Base-by-base conservation (phyloP, 1,139 yeast species). In the Taphrina communis region DNA sequence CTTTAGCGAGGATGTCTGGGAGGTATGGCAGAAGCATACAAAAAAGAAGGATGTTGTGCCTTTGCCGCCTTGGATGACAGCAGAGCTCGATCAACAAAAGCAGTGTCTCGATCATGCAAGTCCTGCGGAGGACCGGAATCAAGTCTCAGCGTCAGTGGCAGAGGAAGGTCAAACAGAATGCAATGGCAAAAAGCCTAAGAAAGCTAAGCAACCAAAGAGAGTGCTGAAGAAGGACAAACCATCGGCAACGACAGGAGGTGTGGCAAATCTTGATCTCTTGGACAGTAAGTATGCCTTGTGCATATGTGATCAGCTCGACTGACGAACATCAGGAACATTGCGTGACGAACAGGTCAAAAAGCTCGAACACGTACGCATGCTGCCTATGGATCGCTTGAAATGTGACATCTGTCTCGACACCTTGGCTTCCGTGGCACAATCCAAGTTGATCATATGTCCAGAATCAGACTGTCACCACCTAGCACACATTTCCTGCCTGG, bases 1-100 rank as follows among this genome's bases (percentile, higher is more conserved):
- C 14, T 66, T 66, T 36, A 35, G 50, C 31, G 66, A 51, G 17
- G 69, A 59, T n/a, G 66, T 60, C 19, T 66, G 69, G 69, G 6
- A 12, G 36, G 35, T 42, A 7, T 66, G 69, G 69, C 38, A 50
- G 42, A 51, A 59, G 36, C 65, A 65, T 38, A n/a, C 38, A 11
- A 35, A 48, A 50, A 41, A 39, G 66, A 62, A 62, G 38, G 51
- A 21, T 14, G 41, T 46, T 19, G 41, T 38, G 6, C 50, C 57
- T 17, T 25, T 66, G n/a, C 66, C 69, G 14, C 55, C 44, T 11
- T 60, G 66, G 65, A 60, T 66, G 25, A 42, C 69, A 2, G 60
- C 51, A 12, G 69, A 60, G 17, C 35, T 66, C 14, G 69, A 66
- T 44, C 38, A 52, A 8, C 42, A 31, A 17, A 41, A 25, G 46